Percentiles rank a stretch among this genome's conserved stretches.
These are phyloP conservation scores for Diaporthe ampelina DNA, from an alignment of 2,329 filamentous ascomycete genomes.

Conservation along the genomic window DNA sequence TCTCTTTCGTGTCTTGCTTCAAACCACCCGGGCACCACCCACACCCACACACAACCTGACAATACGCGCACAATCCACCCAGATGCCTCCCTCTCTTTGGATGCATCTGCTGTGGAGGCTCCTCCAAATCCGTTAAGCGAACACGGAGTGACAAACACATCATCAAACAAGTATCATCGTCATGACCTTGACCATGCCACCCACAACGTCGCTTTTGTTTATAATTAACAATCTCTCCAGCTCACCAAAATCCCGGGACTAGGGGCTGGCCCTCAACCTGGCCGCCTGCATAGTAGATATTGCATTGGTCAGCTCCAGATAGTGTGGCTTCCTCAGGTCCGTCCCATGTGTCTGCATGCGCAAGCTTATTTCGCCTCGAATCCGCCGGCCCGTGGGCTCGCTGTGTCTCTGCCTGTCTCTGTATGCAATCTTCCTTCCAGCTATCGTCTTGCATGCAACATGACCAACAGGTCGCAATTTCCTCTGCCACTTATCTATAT, in stretches of 20 bases:
- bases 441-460: slow-evolving; percentile 5
- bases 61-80: not conserved
- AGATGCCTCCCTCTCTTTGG: not conserved
- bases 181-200: slow-evolving; percentile 18
- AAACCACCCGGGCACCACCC: not conserved
- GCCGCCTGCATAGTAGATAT: not conserved
- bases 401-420: not conserved
- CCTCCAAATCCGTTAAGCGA: slow-evolving; percentile 23
- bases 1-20: not conserved
- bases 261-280: not conserved
- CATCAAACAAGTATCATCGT: slow-evolving; percentile 32
- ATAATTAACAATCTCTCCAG: slow-evolving; percentile 25
- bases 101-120: not conserved
- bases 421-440: slow-evolving; percentile 4
- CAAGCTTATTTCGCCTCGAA: slow-evolving; percentile 25
- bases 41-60: too few species aligned
- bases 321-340: slow-evolving; percentile 22
- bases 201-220: slow-evolving; percentile 21
- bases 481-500: not conserved
- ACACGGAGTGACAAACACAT: slow-evolving; percentile 12
- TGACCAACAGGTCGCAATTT: slow-evolving; percentile 12
- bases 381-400: slow-evolving; percentile 4
- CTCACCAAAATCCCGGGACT: slow-evolving; percentile 1
- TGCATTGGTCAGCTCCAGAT: slow-evolving; percentile 10
- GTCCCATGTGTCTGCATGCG: slow-evolving; percentile 16